Evolutionary conservation across 768 basidiomycete genomes (phyloP).

Genomic region (Suillus luteus): DNA sequence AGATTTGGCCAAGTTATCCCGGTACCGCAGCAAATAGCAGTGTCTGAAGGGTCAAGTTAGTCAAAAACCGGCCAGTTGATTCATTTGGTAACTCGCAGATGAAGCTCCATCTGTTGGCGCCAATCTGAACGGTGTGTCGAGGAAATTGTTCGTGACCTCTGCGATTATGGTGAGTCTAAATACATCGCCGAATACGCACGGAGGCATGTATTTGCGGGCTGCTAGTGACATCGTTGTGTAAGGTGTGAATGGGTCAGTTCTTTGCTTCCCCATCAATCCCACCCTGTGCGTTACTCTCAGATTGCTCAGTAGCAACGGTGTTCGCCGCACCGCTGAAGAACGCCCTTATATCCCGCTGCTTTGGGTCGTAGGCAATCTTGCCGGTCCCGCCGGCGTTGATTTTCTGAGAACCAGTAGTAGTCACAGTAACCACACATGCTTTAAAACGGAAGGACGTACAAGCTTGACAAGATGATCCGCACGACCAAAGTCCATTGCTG

Average conservation of each 20-base stretch:
- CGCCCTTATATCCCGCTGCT: slow-evolving; percentile 71
- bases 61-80: slow-evolving; percentile 57
- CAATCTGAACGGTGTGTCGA: slow-evolving; percentile 39
- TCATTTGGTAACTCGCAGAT: slow-evolving; percentile 44
- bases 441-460: slow-evolving; percentile 41
- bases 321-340: slow-evolving; percentile 58
- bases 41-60: slow-evolving; percentile 45
- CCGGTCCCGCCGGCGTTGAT: slow-evolving; percentile 82
- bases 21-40: slow-evolving; percentile 26
- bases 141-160: not conserved
- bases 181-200: not conserved
- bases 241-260: not conserved
- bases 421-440: not conserved
- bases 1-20: slow-evolving; percentile 16
- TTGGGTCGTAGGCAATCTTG: slow-evolving; percentile 67
- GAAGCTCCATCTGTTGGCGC: slow-evolving; percentile 55
- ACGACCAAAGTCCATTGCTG: slow-evolving; percentile 53
- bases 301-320: slow-evolving; percentile 14
- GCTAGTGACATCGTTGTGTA: not conserved
- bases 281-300: slow-evolving; percentile 32
- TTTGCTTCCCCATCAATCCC: slow-evolving; percentile 18
- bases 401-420: slow-evolving; percentile 38
- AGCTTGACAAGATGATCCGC: slow-evolving; percentile 57
- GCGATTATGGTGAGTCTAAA: not conserved
- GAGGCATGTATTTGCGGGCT: not conserved